phyloP scores from a whole-genome alignment of 202 grass and related monocot species.

The Zoysia matrella region DNA sequence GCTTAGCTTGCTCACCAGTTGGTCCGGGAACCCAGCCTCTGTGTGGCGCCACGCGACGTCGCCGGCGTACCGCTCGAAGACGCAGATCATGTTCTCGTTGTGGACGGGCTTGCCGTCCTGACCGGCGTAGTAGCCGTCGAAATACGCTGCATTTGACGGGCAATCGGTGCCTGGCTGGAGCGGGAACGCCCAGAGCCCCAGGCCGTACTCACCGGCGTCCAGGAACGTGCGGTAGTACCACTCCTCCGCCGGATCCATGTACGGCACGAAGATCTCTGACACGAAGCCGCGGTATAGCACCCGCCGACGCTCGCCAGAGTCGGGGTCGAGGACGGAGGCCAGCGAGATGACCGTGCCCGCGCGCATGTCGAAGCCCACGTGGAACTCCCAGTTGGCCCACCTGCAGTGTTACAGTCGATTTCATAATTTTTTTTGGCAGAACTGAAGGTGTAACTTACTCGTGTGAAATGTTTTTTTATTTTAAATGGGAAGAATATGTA shows the following conservation, averaged over 20 bases:
- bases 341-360: slow-evolving; percentile 71
- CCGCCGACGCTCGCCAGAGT: slow-evolving; percentile 37
- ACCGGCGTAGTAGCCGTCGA: slow-evolving; percentile 58
- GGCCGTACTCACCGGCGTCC: slow-evolving; percentile 73
- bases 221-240: slow-evolving; percentile 84
- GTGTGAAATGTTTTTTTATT: no score
- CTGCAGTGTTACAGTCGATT: slow-evolving; percentile 36
- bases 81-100: slow-evolving; percentile 60
- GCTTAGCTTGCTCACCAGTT: slow-evolving; percentile 41
- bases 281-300: slow-evolving; percentile 76
- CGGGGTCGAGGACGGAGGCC: slow-evolving; percentile 61
- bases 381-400: slow-evolving; percentile 80
- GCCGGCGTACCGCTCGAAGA: slow-evolving; percentile 74
- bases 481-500: no score
- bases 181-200: slow-evolving; percentile 56
- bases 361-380: slow-evolving; percentile 72
- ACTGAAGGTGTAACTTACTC: no score
- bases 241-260: slow-evolving; percentile 79
- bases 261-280: slow-evolving; percentile 81
- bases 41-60: slow-evolving; percentile 81
- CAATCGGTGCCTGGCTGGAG: slow-evolving; percentile 65
- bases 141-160: slow-evolving; percentile 55
- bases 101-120: slow-evolving; percentile 59
- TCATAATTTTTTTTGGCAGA: neutral
- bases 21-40: slow-evolving; percentile 56